A percentile compares a stretch with the other conserved stretches of the same genome.
phyloP scores from a whole-genome alignment of 2,329 filamentous ascomycete species.

The Epichloe sp. region DNA sequence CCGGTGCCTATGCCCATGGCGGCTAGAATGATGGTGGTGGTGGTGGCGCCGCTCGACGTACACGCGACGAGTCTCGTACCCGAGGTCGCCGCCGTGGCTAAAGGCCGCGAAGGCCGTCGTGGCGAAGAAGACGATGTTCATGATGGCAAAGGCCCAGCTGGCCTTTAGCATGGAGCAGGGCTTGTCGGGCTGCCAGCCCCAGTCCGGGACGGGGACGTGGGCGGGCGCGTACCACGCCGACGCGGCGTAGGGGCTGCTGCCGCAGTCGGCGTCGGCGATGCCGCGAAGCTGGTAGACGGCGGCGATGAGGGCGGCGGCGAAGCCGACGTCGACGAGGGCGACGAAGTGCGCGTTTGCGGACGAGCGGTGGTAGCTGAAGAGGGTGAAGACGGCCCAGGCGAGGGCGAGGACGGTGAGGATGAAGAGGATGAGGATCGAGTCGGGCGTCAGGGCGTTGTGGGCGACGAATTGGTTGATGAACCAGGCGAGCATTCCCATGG shows the following conservation, averaged over 20 bases:
- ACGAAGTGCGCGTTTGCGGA: slow-evolving; percentile 49
- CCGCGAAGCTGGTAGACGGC: slow-evolving; percentile 46
- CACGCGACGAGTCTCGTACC: slow-evolving; percentile 20
- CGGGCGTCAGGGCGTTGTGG: slow-evolving; percentile 44
- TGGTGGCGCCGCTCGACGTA: slow-evolving; percentile 11
- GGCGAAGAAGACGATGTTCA: slow-evolving; percentile 72
- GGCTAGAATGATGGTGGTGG: slow-evolving; percentile 20
- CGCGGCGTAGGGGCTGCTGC: slow-evolving; percentile 33
- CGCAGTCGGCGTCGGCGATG: slow-evolving; percentile 55
- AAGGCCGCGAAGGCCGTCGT: slow-evolving; percentile 60
- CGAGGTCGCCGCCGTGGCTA: slow-evolving; percentile 39
- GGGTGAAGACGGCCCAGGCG: slow-evolving; percentile 50
- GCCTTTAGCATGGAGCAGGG: slow-evolving; percentile 88
- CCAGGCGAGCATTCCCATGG: slow-evolving; percentile 53
- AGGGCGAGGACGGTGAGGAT: slow-evolving; percentile 51
- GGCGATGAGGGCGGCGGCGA: slow-evolving; percentile 52
- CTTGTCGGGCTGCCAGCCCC: slow-evolving; percentile 50
- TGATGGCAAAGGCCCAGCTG: slow-evolving; percentile 77
- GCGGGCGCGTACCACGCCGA: slow-evolving; percentile 34
- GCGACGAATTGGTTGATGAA: slow-evolving; percentile 48
- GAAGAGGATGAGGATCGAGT: slow-evolving; percentile 53
- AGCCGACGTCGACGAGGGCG: slow-evolving; percentile 43
- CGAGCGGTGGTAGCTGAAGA: slow-evolving; percentile 54
- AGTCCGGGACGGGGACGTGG: slow-evolving; percentile 43
- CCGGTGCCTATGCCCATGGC: slow-evolving; percentile 29